phyloP scores from a whole-genome alignment of 2,329 filamentous ascomycete species.

The Lecanicillium sp. region DNA sequence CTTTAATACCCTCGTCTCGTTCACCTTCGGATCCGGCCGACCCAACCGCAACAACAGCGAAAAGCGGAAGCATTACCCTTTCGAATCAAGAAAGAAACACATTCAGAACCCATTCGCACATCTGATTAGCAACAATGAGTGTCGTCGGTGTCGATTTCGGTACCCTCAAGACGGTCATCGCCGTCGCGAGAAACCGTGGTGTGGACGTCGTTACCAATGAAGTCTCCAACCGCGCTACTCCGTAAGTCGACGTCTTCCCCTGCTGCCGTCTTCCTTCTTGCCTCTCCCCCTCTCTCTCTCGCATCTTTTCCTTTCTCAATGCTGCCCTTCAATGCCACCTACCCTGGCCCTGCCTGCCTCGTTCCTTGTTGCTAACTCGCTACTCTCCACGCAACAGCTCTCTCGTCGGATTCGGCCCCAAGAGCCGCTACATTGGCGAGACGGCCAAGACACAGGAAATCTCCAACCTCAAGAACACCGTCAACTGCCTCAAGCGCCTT shows the following conservation, averaged over 20 bases:
- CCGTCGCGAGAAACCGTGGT: conserved; percentile 95
- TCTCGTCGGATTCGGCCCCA: conserved; percentile 90
- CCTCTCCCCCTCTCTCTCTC: conserved; percentile 4
- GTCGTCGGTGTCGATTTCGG: conserved; percentile 81
- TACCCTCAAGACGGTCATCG: conserved; percentile 93
- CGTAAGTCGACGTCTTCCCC: conserved; percentile 59
- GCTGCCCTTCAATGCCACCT: too few species aligned
- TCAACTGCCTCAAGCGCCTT: conserved; percentile 85
- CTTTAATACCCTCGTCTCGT: too few species aligned
- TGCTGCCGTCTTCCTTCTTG: conserved; percentile 8
- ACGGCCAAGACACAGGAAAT: conserved; percentile 97
- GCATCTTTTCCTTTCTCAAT: neutral
- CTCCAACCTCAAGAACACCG: conserved; percentile 98
- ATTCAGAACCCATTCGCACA: conserved; percentile 10
- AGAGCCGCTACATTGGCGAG: conserved; percentile 90
- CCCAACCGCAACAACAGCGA: too few species aligned
- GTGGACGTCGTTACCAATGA: conserved; percentile 99
- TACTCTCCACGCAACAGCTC: conserved; percentile 48
- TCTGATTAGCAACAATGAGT: conserved; percentile 38
- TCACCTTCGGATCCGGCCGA: too few species aligned
- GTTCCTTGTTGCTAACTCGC: too few species aligned
- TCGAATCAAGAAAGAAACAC: neutral
- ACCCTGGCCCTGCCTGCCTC: too few species aligned
- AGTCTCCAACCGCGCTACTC: conserved; percentile 95
- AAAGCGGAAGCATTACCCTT: too few species aligned